phyloP scores from a whole-genome alignment of 2,329 filamentous ascomycete species.

The Colletotrichum lini region DNA sequence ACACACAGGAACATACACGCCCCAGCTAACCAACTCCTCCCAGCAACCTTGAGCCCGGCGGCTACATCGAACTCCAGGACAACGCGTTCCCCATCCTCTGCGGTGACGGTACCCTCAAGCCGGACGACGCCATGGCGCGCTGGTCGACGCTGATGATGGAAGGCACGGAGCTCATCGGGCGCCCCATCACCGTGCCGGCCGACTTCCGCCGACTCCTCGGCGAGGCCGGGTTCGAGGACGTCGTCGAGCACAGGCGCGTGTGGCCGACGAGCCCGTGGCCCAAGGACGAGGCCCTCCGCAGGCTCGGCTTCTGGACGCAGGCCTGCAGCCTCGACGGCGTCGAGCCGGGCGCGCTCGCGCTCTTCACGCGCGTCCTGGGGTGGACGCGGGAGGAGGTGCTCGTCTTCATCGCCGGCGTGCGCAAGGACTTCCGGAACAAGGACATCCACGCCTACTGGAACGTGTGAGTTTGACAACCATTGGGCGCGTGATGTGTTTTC shows the following conservation, averaged over 20 bases:
- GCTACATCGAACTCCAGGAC: slow-evolving; percentile 53
- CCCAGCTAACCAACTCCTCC: slow-evolving; percentile 45
- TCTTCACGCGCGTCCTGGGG: slow-evolving; percentile 34
- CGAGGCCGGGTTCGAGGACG: slow-evolving; percentile 53
- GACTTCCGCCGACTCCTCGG: slow-evolving; percentile 47
- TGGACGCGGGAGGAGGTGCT: slow-evolving; percentile 25
- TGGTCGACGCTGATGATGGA: slow-evolving; percentile 52
- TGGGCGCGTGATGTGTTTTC: too few relatives aligned
- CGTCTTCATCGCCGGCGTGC: slow-evolving; percentile 18
- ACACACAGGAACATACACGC: slow-evolving; percentile 57
- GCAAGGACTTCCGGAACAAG: slow-evolving; percentile 45
- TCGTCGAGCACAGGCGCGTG: slow-evolving; percentile 49
- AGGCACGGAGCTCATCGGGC: slow-evolving; percentile 48
- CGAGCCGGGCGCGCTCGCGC: slow-evolving; percentile 45
- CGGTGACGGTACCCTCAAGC: slow-evolving; percentile 50
- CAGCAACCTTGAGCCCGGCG: slow-evolving; percentile 50
- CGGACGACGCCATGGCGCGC: slow-evolving; percentile 47
- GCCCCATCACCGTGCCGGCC: slow-evolving; percentile 47
- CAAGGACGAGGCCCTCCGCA: neutral
- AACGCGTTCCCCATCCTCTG: slow-evolving; percentile 47
- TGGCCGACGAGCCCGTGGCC: slow-evolving; percentile 56
- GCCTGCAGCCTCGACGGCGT: slow-evolving; percentile 48
- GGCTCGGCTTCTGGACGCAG: slow-evolving; percentile 19
- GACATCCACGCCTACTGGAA: slow-evolving; percentile 51
- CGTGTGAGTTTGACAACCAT: slow-evolving; percentile 43